phyloP scores from a whole-genome alignment of 306 rosid species.

The Carpinus fangiana region DNA sequence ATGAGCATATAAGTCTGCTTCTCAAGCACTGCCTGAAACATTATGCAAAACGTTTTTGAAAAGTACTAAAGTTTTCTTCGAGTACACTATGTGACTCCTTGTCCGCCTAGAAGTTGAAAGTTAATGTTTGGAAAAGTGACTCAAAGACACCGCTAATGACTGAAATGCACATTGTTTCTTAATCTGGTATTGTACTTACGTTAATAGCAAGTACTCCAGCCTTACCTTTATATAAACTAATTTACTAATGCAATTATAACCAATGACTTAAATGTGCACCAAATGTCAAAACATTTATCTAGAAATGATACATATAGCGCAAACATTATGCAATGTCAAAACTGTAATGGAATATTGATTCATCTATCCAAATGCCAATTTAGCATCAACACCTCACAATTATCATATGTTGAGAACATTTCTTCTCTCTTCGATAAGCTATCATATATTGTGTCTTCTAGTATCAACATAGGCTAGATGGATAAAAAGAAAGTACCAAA shows the following conservation, averaged over 20 bases:
- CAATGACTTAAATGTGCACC: neutral
- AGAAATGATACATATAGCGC: neutral
- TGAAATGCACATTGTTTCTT: neutral
- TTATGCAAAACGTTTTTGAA: slow-evolving; percentile 21
- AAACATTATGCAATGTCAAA: neutral
- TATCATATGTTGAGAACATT: neutral
- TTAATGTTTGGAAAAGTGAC: neutral
- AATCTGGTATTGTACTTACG: neutral
- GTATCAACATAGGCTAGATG: too few relatives aligned
- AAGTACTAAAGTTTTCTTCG: slow-evolving; percentile 8
- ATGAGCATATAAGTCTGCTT: slow-evolving; percentile 99
- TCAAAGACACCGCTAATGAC: neutral
- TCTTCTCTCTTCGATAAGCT: neutral
- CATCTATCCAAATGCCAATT: neutral
- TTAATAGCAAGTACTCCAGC: neutral
- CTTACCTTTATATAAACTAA: neutral
- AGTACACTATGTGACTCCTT: neutral
- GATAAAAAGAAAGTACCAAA: neutral
- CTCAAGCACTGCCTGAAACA: slow-evolving; percentile 93
- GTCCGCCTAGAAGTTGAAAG: neutral
- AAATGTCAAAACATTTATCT: neutral
- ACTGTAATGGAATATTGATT: too few relatives aligned
- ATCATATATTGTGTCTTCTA: neutral
- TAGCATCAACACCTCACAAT: neutral
- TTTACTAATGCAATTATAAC: neutral